A percentile compares a stretch with the other conserved stretches of the same genome.
Conservation (phyloP, 2,329 filamentous ascomycete genomes). For the Cercospora janseana region DNA sequence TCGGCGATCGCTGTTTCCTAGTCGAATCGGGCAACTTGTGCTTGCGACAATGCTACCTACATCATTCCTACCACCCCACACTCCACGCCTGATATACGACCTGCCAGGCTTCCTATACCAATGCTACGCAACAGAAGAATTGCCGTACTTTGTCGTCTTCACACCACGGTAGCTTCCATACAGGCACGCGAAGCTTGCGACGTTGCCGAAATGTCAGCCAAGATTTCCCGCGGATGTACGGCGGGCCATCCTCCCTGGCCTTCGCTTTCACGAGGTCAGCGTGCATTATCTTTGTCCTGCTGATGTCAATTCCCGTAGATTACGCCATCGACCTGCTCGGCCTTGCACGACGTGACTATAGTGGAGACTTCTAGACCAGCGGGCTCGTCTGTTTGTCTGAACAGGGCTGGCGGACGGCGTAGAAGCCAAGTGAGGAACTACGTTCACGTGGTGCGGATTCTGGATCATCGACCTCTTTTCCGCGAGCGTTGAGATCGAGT, state of each 20-base stretch:
- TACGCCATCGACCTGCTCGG: conserved; percentile 29
- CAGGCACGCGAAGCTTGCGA: too few species aligned
- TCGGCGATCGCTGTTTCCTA: not conserved
- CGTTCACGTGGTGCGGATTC: too few species aligned
- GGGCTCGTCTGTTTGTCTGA: too few species aligned
- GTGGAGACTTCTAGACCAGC: conserved; percentile 29
- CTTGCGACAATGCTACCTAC: not conserved
- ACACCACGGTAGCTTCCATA: too few species aligned
- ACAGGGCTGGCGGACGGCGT: too few species aligned
- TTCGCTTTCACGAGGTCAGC: conserved; percentile 30
- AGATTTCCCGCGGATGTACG: conserved; percentile 30
- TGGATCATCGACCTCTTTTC: too few species aligned
- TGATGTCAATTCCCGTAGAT: conserved; percentile 26
- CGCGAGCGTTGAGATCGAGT: too few species aligned
- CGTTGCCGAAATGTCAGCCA: conserved; percentile 28
- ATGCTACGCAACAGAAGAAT: conserved; percentile 30
- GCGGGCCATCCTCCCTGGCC: conserved; percentile 24
- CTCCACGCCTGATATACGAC: conserved; percentile 29
- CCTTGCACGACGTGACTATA: conserved; percentile 27
- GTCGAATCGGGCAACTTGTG: not conserved
- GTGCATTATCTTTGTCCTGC: conserved; percentile 25
- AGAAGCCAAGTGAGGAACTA: too few species aligned
- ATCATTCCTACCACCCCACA: conserved; percentile 14
- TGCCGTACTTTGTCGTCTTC: too few species aligned
- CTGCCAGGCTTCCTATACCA: conserved; percentile 28